Evolutionary conservation across 2,329 filamentous ascomycete species (phyloP), one percentile per base, ranked within the genome.

Genomic region (Aspergillus carbonarius): DNA sequence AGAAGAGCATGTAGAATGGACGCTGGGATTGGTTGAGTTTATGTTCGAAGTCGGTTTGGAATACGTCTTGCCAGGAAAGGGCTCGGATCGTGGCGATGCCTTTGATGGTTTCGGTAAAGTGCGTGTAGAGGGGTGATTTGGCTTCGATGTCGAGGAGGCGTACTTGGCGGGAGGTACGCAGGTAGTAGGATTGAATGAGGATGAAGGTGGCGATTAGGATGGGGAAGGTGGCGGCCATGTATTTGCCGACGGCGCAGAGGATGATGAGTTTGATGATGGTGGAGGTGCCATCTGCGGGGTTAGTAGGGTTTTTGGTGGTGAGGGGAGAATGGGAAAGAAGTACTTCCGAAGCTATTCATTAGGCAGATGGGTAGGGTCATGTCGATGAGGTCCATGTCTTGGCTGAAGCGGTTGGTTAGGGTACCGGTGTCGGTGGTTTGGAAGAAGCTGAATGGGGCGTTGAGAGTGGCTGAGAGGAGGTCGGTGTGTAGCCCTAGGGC

Each of bases 141-240:
- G 78, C 72, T 64, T 84, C 82, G 1, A 84, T 73, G 64, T 84
- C 82, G 7, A 85, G 69, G 25, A 83, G 76, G 53, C 83, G 76
- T 5, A 82, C 64, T 59, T 81, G 78, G 3, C 79, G 71, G 1
- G 77, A 78, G 2, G 79, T 80, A 10, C 72, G 76, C 2, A 81
- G 74, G 60, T 82, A 82, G 64, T 76, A 72, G 52, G 67, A 73
- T 60, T 82, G 79, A 7, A 82, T 71, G 47, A 72, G 52, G 59
- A 74, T 81, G 30, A 81, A 65, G 4, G 67, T 67, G 2, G 68
- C 58, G 5, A 73, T 59, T 0, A 79, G 64, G 17, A 77, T 52
- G 0, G 79, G 79, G 49, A 79, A 72, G 1, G 73, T 70, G 3
- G 75, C 70, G 4, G 75, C 77, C n/a, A 49, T 30, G 10, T 49